A percentile compares a stretch with the other conserved stretches of the same genome.
Evolutionary conservation across 176 grass and related monocot species (phyloP).

Genomic region (Ampelocalamus luodianensis): DNA sequence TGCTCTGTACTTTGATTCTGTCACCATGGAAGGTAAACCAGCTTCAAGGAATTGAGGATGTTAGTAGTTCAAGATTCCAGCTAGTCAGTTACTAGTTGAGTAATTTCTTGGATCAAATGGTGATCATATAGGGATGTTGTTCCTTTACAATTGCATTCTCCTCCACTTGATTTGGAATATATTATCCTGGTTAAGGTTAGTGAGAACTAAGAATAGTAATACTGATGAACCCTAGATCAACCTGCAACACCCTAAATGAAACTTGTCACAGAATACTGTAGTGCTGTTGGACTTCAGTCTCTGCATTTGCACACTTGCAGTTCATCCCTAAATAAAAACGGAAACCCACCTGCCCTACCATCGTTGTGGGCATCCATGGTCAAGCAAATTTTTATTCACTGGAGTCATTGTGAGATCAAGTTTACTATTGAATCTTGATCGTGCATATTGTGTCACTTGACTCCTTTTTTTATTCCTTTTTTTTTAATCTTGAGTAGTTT

Average conservation of each 20-base stretch:
- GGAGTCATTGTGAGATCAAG: not conserved
- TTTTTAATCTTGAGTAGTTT: not conserved
- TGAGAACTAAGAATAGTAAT: not conserved
- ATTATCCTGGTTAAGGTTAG: not conserved
- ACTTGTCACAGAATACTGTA: slow-evolving; percentile 4
- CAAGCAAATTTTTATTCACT: slow-evolving; percentile 25
- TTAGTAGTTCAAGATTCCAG: slow-evolving; percentile 3
- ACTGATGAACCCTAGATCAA: slow-evolving; percentile 26
- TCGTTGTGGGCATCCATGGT: not conserved
- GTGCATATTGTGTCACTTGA: slow-evolving; percentile 5
- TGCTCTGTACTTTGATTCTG: not conserved
- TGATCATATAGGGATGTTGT: not conserved
- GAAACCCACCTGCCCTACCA: slow-evolving; percentile 14
- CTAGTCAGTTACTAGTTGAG: not conserved
- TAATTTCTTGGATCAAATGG: slow-evolving; percentile 20
- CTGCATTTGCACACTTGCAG: slow-evolving; percentile 23
- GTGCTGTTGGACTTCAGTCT: not conserved
- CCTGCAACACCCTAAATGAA: slow-evolving; percentile 5
- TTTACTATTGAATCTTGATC: not conserved
- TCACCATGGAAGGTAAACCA: not conserved
- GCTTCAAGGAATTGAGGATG: not conserved
- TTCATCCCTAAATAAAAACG: slow-evolving; percentile 15
- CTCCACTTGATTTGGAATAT: slow-evolving; percentile 10
- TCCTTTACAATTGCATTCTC: not conserved
- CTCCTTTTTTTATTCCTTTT: no score